phyloP scores from a whole-genome alignment of 169 alveolate genomes.

The Plasmodium sp. region DNA sequence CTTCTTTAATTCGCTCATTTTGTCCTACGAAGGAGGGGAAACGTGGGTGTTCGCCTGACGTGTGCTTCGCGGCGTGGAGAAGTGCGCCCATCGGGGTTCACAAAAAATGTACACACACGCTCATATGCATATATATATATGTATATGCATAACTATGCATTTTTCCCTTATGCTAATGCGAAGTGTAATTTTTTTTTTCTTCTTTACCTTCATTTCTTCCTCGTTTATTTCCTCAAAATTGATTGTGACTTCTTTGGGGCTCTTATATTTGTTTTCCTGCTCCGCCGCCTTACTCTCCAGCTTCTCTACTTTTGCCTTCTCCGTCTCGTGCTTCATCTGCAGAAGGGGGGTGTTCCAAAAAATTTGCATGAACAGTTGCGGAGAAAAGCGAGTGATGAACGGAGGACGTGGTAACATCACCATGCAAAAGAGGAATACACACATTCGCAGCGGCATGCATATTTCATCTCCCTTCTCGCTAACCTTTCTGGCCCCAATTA shows the following conservation, averaged over 20 bases:
- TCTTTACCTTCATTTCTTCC: constrained; percentile 49
- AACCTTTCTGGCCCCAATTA: constrained; percentile 48
- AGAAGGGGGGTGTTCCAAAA: background rate
- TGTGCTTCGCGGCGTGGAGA: background rate
- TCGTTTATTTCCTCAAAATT: constrained; percentile 59
- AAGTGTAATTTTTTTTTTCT: background rate
- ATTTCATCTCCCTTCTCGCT: background rate
- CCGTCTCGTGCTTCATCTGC: constrained; percentile 67
- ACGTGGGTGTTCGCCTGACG: background rate
- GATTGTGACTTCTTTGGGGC: constrained; percentile 13
- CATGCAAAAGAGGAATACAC: background rate
- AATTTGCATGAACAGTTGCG: background rate
- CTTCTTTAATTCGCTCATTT: constrained; percentile 47
- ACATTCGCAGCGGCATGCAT: background rate
- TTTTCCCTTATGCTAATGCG: too few species aligned
- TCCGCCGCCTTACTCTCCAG: background rate
- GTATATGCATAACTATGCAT: background rate
- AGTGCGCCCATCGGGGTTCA: background rate
- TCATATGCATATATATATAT: background rate
- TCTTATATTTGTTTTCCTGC: constrained; percentile 16
- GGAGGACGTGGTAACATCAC: background rate
- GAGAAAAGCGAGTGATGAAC: background rate
- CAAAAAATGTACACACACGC: background rate
- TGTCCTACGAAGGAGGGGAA: constrained; percentile 1
- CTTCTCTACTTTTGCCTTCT: constrained; percentile 14